A percentile compares a stretch with the other conserved stretches of the same genome.
Evolutionary conservation across 768 basidiomycete species (phyloP).

Genomic region (Russula virescens): DNA sequence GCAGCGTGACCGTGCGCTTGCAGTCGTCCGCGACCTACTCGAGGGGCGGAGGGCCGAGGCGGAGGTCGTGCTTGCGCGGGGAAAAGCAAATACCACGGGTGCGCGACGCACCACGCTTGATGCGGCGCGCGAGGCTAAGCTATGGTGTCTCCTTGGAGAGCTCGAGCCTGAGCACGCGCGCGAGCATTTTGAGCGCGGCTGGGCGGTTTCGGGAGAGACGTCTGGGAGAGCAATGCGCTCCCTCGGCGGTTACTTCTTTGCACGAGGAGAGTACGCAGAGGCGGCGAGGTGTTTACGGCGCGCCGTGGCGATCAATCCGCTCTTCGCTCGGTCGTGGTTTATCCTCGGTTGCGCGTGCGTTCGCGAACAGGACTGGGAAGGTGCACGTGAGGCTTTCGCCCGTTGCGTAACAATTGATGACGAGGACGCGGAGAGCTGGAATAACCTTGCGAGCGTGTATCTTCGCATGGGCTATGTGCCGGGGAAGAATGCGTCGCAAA

Average conservation of each 20-base stretch:
- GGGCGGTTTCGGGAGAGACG: conserved; percentile 71
- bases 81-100: conserved; percentile 41
- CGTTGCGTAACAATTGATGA: conserved; percentile 89
- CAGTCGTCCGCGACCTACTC: conserved; percentile 79
- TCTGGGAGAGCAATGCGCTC: conserved; percentile 91
- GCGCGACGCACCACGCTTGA: conserved; percentile 47
- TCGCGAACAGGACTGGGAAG: conserved; percentile 77
- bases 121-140: conserved; percentile 72
- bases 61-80: conserved; percentile 59
- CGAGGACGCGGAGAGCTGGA: conserved; percentile 98
- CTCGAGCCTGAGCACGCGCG: conserved; percentile 67
- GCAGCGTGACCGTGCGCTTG: conserved; percentile 66
- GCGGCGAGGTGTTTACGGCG: conserved; percentile 61
- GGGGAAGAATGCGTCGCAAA: conserved; percentile 30
- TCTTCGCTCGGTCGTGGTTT: conserved; percentile 89
- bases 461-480: conserved; percentile 60
- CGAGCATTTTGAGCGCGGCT: conserved; percentile 76
- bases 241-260: conserved; percentile 79
- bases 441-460: conserved; percentile 92
- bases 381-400: conserved; percentile 75
- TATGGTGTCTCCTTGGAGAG: conserved; percentile 95
- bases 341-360: conserved; percentile 89
- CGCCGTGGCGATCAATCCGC: conserved; percentile 85
- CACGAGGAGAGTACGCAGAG: conserved; percentile 53
- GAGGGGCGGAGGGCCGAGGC: conserved; percentile 81